Percentiles rank a stretch among this genome's conserved stretches.
Evolutionary conservation across 352 stramenopile species (phyloP).

Genomic region (Phytopythium helicoides): DNA sequence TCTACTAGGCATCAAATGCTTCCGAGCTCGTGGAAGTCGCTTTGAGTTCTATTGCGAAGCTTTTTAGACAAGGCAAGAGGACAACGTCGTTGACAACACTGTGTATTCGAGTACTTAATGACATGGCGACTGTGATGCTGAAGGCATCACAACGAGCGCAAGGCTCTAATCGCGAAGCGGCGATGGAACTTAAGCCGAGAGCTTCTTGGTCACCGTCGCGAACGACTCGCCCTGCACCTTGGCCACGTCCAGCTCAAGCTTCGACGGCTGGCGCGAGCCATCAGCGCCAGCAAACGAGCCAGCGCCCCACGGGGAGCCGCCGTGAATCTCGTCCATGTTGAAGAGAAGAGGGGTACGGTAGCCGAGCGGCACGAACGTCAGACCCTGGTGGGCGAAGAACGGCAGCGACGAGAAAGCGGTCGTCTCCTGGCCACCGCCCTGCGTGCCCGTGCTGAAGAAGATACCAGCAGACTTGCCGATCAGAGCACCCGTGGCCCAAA

Average conservation of each 20-base stretch:
- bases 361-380: conserved; percentile 78
- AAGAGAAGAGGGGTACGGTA: conserved; percentile 35
- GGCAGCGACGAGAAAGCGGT: conserved; percentile 56
- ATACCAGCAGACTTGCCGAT: conserved; percentile 66
- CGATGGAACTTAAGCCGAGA: conserved; percentile 39
- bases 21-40: too few species aligned
- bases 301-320: conserved; percentile 46
- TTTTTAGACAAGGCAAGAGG: too few species aligned
- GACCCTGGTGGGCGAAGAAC: conserved; percentile 73
- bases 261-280: conserved; percentile 65
- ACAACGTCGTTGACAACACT: too few species aligned
- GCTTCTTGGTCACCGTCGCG: conserved; percentile 71
- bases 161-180: background rate
- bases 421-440: conserved; percentile 75
- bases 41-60: too few species aligned
- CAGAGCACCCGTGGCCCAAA: conserved; percentile 61
- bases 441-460: conserved; percentile 64
- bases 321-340: conserved; percentile 55
- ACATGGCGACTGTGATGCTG: too few species aligned
- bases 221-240: conserved; percentile 84
- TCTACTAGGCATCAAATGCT: background rate
- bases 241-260: conserved; percentile 78
- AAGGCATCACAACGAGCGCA: background rate
- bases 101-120: too few species aligned
- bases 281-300: conserved; percentile 64